Conservation (phyloP, 2,329 filamentous ascomycete genomes). For the Metarhizium humberi region DNA sequence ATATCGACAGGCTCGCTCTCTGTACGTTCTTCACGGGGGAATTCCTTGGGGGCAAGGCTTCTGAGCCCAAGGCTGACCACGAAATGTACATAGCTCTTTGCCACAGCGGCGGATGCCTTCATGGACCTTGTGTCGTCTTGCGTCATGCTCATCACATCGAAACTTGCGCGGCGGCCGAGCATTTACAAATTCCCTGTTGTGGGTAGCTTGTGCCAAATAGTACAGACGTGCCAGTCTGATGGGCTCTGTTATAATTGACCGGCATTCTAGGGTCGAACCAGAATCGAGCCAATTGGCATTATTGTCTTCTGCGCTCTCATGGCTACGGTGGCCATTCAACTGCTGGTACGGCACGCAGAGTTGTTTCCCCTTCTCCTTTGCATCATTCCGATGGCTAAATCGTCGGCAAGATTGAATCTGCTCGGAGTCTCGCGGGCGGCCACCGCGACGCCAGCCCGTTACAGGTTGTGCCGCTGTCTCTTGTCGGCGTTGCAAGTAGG, state of each 20-base stretch:
- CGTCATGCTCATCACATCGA: slow-evolving; percentile 52
- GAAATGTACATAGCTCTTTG: slow-evolving; percentile 35
- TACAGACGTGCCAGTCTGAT: slow-evolving; percentile 13
- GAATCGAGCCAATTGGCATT: slow-evolving; percentile 55
- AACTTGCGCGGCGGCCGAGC: slow-evolving; percentile 48
- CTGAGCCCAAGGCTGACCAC: background rate
- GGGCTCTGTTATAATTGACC: background rate
- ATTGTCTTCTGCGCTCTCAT: slow-evolving; percentile 58
- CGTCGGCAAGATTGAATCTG: slow-evolving; percentile 39
- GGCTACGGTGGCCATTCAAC: slow-evolving; percentile 55
- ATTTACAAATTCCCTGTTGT: slow-evolving; percentile 53
- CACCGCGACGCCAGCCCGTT: slow-evolving; percentile 31
- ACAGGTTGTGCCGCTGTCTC: slow-evolving; percentile 44
- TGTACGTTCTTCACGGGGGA: background rate
- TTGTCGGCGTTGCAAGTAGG: slow-evolving; percentile 44
- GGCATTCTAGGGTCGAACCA: slow-evolving; percentile 35
- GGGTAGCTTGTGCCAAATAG: background rate
- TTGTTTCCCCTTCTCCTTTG: too few relatives aligned
- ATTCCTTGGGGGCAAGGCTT: too few relatives aligned
- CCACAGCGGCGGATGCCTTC: slow-evolving; percentile 57
- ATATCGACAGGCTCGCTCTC: slow-evolving; percentile 1
- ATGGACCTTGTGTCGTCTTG: slow-evolving; percentile 57
- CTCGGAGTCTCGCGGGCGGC: slow-evolving; percentile 38
- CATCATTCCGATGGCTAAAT: too few relatives aligned
- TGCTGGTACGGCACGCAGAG: slow-evolving; percentile 31